Evolutionary conservation across 2,329 filamentous ascomycete species (phyloP).

Genomic region (Hymenoscyphus occultus): DNA sequence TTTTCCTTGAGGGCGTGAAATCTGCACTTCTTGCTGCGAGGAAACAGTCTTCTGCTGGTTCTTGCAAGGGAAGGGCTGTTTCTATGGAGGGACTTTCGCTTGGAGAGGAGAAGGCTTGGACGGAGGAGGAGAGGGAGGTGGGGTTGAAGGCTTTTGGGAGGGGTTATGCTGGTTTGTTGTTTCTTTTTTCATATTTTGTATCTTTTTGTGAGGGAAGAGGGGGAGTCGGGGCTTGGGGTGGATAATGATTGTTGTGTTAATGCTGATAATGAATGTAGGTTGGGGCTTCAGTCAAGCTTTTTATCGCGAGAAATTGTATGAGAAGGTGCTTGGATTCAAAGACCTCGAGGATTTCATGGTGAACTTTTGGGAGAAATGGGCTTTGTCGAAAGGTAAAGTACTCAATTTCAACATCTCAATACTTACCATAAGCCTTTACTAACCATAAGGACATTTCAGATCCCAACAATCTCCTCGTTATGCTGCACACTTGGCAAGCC

Average conservation of each 20-base stretch:
- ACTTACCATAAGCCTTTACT: too few relatives aligned
- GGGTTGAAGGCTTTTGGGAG: slow-evolving; percentile 69
- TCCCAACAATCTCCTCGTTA: slow-evolving; percentile 70
- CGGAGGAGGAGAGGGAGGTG: slow-evolving; percentile 48
- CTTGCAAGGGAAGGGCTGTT: slow-evolving; percentile 44
- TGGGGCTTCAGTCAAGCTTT: slow-evolving; percentile 81
- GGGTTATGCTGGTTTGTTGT: slow-evolving; percentile 59
- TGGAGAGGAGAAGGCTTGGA: slow-evolving; percentile 48
- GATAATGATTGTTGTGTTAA: too few relatives aligned
- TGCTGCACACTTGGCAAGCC: slow-evolving; percentile 77
- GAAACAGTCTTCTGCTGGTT: slow-evolving; percentile 49
- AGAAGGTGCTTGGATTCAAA: slow-evolving; percentile 61
- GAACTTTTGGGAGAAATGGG: slow-evolving; percentile 75
- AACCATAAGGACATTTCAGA: slow-evolving; percentile 41
- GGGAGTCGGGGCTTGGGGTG: too few relatives aligned
- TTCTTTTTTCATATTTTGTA: too few relatives aligned
- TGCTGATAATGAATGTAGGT: neutral
- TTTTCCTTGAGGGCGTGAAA: slow-evolving; percentile 65
- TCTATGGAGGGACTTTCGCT: slow-evolving; percentile 27
- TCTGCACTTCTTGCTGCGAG: slow-evolving; percentile 56
- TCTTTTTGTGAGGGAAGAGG: too few relatives aligned
- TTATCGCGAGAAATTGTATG: slow-evolving; percentile 69
- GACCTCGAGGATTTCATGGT: slow-evolving; percentile 71
- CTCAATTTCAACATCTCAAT: neutral
- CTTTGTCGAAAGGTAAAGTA: slow-evolving; percentile 61